Evolutionary conservation across 78 protist genomes (phyloP), one percentile per base, ranked within the genome.

Genomic region (Cavenderia fasciculata): DNA sequence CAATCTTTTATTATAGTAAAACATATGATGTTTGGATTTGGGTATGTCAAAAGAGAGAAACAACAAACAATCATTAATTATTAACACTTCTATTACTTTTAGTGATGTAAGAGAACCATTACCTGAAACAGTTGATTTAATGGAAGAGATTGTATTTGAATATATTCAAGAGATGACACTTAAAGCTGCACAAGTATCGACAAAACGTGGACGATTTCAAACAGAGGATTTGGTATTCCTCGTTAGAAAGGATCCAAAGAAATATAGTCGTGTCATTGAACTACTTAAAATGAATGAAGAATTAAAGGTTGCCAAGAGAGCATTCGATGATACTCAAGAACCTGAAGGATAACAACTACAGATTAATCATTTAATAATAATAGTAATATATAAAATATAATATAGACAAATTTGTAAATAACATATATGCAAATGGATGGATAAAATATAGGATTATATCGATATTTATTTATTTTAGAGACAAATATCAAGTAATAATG

Each of bases 11-110:
- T 47, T 12, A 69, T 47, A 78, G 88, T 90, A 12, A 61, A 68
- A 78, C 94, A 90, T 57, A 90, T 90, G 79, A 90, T 90, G 94
- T 90, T 49, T 90, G 94, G 94, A 2, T 90, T 90, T 77, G 94
- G 94, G 73, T 76, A 54, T 36, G n/a, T 61, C 34, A 21, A 62
- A 76, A 29, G 4, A 6, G 16, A 51, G 31, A 5, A 23, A 21
- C 21, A 52, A 52, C 59, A 12, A 21, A 12, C 21, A 52, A 21
- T 52, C 4, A 12, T 52, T 10, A 52, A 57, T 3, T 21, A 27
- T 3, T 21, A 25, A 27, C 33, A 57, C 6, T 23, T 27, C 8
- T 7, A 47, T 62, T 36, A 59, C 27, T 25, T 3, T 8, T n/a
- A 61, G 73, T 11, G 94, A 90, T 90, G 94, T 90, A 33, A 41